A percentile compares a stretch with the other conserved stretches of the same genome.
Conservation (phyloP, 1,284 basidiomycete species). For the Austropuccinia psidii region DNA sequence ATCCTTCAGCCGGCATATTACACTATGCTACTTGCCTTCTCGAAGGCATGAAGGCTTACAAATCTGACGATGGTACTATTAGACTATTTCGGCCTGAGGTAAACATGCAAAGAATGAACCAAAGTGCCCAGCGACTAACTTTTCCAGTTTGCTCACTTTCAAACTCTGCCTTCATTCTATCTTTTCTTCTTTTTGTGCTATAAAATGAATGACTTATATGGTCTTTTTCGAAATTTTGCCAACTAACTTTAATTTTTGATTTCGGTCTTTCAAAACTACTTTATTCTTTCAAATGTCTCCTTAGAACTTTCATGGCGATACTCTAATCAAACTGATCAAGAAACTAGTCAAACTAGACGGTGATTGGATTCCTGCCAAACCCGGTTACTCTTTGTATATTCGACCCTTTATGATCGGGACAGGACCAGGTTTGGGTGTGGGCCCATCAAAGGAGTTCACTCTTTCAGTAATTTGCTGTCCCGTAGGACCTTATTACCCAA, state of each 20-base stretch:
- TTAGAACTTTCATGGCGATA: constrained; percentile 66
- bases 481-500: constrained; percentile 84
- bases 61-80: constrained; percentile 66
- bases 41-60: constrained; percentile 95
- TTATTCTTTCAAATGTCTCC: neutral
- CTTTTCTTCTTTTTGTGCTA: too few relatives aligned
- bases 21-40: constrained; percentile 87
- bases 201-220: too few relatives aligned
- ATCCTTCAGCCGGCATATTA: constrained; percentile 78
- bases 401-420: constrained; percentile 82
- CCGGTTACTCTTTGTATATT: constrained; percentile 86
- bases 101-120: constrained; percentile 76
- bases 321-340: constrained; percentile 76
- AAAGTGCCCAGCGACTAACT: constrained; percentile 60
- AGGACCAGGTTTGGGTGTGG: constrained; percentile 77
- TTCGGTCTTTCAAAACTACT: neutral
- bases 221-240: too few relatives aligned
- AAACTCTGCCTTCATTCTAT: neutral
- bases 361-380: constrained; percentile 83
- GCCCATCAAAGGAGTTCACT: constrained; percentile 77
- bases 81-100: constrained; percentile 93
- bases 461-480: constrained; percentile 87
- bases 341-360: constrained; percentile 77
- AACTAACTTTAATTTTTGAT: too few relatives aligned
- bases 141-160: constrained; percentile 59